Base-by-base conservation (phyloP, 169 alveolate species). In the Amoebophrya sp. region DNA sequence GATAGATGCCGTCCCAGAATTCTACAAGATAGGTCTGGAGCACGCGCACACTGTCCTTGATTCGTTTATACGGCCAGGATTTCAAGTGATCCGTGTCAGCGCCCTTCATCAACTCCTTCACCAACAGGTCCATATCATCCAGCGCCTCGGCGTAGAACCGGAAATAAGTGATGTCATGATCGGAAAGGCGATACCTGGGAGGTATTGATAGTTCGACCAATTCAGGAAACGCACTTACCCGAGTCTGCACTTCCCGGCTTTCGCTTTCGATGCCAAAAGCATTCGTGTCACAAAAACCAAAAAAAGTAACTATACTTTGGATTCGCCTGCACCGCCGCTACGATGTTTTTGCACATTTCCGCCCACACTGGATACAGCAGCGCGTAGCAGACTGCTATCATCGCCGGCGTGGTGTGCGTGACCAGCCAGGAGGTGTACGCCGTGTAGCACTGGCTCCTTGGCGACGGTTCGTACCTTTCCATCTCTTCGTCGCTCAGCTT, bases 1-100 rank as follows among this genome's bases (percentile, higher is more conserved):
- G 83, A 25, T 66, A 66, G 35, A 66, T 25, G 83, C 83, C 83
- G 35, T 66, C 83, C 83, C 83, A 66, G 83, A 66, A 66, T 25
- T 66, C 83, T 12, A 66, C 83, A 3, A 66, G 35, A 25, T 66
- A 66, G 32, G 83, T 66, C 32, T 66, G 83, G 32, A 66, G 83
- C 29, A 66, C 35, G 7, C 83, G 83, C 38, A 66, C 83, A 25
- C 83, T 25, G 32, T 66, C 83, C 83, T 66, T 66, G 7, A 66
- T 25, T 66, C 18, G 2, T 12, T 41, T 41, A 12, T 41, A 41
- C 23, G 54, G 54, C 23, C 12, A 41, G 23, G 2, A 12, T 41
- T 41, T 2, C 54, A 41, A 12, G 23, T 7, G 54, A 2, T 41
- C 23, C 54, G 54, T 41, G 54, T 41, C 54, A 2, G 54, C 54